Evolutionary conservation across 2,329 filamentous ascomycete genomes (phyloP), one percentile per base, ranked within the genome.

Genomic region (Neofusicoccum kwambonambiense): DNA sequence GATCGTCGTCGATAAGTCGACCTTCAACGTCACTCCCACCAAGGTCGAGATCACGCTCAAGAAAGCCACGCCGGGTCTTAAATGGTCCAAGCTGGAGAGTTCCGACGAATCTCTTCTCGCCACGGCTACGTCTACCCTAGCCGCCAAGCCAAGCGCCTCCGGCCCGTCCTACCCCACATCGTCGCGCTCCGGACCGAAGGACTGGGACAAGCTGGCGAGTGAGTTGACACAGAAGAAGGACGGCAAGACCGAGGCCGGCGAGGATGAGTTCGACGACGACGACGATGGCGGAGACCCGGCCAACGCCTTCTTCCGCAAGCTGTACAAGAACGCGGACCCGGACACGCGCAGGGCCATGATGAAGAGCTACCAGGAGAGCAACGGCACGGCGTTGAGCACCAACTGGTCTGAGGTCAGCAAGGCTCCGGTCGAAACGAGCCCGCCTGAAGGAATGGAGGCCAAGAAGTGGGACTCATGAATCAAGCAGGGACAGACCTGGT

Each of bases 301-400:
- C 8, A 90, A 96, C 71, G 75, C 77, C 11, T 98, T 97, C 80
- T 99, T 99, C 83, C 95, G 96, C 83, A 89, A 90, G 72, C 82
- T 99, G 1, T 98, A 94, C 79, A 87, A 90, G 68, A 83, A 82
- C 41, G 88, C 92, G 0, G 88, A 90, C 56, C 87, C 89, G 0
- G 94, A 99, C 70, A 91, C 92, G 65, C 88, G 88, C 74, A 87
- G 93, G 1, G 95, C 95, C 8, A 99, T 99, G 95, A 92, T 96
- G 87, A 99, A 99, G 86, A 96, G 92, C 74, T 98, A 92, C 73
- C 84, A 88, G 13, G 94, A 99, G 82, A 97, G 93, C 77, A 95
- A 96, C 70, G 95, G 95, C 4, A 99, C 95, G 0, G 86, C 91
- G 2, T 80, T 99, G 57, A 97, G 92, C 77, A 99, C 95, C 0